Evolutionary conservation across 2,329 filamentous ascomycete genomes (phyloP), one percentile per base, ranked within the genome.

Genomic region (Sporothrix globosa): DNA sequence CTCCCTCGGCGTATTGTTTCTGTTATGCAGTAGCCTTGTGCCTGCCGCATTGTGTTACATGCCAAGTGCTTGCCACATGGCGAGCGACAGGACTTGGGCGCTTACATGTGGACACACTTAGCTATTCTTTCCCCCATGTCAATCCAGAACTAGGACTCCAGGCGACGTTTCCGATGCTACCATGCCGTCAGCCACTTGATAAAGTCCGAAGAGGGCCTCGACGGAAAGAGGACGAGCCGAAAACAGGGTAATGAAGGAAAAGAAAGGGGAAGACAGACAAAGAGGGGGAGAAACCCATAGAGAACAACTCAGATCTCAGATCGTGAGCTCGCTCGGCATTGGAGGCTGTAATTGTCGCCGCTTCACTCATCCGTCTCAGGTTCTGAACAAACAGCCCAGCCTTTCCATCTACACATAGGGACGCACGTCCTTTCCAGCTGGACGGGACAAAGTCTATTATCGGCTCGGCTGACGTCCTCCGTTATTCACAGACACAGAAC

Each of bases 31-130:
- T 30, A 58, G 27, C 58, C 44, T 34, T 41, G 39, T 41, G 56
- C 19, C 10, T n/a, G 44, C 27, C 41, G 13, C 60, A 30, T 48
- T 63, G 41, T 14, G 13, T 30, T 46, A 13, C 34, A 11, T 13
- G 48, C 48, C 67, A 68, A 50, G 67, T 60, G 53, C 24, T 21
- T 19, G 67, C 52, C 67, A 68, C 67, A 68, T 60, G 67, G 67
- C 67, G 39, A 27, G 19, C 11, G 30, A 39, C 21, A 46, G 63
- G 24, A 19, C 30, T 30, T 63, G 41, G 11, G 34, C 6, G 34
- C 34, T 34, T 34, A 6, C 34, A n/a, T 24, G 19, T 21, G 24
- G 56, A 19, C 60, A 24, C 17, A 11, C 60, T 5, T 48, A 21
- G 3, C n/a, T 41, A 6, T 39, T 60, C 17, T 21, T 46, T 24